Conservation (phyloP, 2,329 filamentous ascomycete genomes). For the Pseudogymnoascus sp. region DNA sequence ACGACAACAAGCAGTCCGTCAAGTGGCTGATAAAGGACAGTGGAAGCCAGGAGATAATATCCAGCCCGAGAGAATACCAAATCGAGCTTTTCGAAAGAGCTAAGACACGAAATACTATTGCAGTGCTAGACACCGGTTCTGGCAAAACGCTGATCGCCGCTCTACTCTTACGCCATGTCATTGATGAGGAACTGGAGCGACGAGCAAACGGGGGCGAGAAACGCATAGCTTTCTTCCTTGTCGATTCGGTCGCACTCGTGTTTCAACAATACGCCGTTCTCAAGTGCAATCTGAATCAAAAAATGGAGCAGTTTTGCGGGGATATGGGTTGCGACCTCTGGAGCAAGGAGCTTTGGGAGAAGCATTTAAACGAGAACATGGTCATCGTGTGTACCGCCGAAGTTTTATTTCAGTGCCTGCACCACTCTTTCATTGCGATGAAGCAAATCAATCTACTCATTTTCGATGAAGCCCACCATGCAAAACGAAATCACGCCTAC, state of each 20-base stretch:
- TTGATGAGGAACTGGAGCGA: constrained; percentile 69
- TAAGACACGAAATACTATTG: constrained; percentile 78
- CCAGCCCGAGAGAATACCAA: constrained; percentile 82
- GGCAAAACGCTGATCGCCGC: constrained; percentile 97
- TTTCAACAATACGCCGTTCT: constrained; percentile 84
- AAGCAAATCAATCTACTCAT: constrained; percentile 79
- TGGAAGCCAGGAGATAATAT: constrained; percentile 50
- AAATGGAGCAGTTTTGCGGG: constrained; percentile 68
- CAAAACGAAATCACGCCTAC: constrained; percentile 90
- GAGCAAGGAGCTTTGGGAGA: constrained; percentile 51
- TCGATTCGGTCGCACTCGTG: constrained; percentile 82
- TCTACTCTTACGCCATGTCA: constrained; percentile 66
- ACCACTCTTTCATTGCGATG: constrained; percentile 73
- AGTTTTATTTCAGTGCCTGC: constrained; percentile 70
- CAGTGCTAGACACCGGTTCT: constrained; percentile 89
- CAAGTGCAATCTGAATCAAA: constrained; percentile 69
- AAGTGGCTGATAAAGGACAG: constrained; percentile 28
- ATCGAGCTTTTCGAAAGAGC: constrained; percentile 83
- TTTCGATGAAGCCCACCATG: constrained; percentile 94
- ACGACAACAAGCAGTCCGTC: constrained; percentile 24
- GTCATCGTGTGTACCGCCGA: constrained; percentile 90
- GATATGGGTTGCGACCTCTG: constrained; percentile 54
- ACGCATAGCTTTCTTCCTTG: constrained; percentile 76
- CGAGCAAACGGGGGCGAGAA: constrained; percentile 50
- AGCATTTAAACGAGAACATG: constrained; percentile 58